Percentiles rank a stretch among this genome's conserved stretches.
These are phyloP conservation scores for Halophytophthora polymorphica DNA, from an alignment of 352 stramenopile species.

Conservation along the genomic window DNA sequence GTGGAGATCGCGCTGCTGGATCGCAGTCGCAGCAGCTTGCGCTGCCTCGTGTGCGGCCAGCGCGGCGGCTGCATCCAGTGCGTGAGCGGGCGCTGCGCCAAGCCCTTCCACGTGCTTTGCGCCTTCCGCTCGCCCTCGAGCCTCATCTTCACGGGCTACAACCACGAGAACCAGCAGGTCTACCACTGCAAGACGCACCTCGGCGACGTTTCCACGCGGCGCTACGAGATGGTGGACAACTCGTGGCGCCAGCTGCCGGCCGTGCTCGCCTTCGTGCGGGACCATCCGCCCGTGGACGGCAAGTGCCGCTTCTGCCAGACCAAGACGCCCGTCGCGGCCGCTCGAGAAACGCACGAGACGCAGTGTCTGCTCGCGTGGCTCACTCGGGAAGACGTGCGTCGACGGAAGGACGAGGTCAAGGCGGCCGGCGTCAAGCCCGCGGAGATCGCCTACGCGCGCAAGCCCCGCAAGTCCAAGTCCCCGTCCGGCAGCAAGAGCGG, in stretches of 20 bases:
- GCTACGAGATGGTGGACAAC: conserved; percentile 68
- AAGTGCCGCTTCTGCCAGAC: conserved; percentile 60
- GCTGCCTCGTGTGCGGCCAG: conserved; percentile 78
- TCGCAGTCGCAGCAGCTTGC: conserved; percentile 61
- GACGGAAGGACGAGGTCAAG: conserved; percentile 36
- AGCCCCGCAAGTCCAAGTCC: conserved; percentile 15
- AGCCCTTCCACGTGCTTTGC: conserved; percentile 82
- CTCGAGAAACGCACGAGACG: conserved; percentile 50
- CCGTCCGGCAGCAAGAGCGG: conserved; percentile 21
- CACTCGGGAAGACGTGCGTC: conserved; percentile 35
- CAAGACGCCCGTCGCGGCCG: conserved; percentile 34
- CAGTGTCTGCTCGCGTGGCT: conserved; percentile 65
- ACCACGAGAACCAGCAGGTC: conserved; percentile 67
- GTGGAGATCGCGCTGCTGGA: conserved; percentile 70
- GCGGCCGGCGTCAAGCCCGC: conserved; percentile 27
- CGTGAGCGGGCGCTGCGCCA: conserved; percentile 75
- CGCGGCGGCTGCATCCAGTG: conserved; percentile 88
- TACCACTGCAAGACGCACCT: conserved; percentile 84
- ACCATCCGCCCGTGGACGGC: conserved; percentile 22
- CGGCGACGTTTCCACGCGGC: conserved; percentile 47
- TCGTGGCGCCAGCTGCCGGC: conserved; percentile 43
- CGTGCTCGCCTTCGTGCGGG: conserved; percentile 20
- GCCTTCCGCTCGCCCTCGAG: conserved; percentile 66
- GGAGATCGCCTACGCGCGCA: conserved; percentile 39
- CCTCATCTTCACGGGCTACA: conserved; percentile 83